A percentile compares a stretch with the other conserved stretches of the same genome.
These are phyloP conservation scores for Saccharomyces jurei DNA, from an alignment of 805 yeast species.

Conservation along the genomic window DNA sequence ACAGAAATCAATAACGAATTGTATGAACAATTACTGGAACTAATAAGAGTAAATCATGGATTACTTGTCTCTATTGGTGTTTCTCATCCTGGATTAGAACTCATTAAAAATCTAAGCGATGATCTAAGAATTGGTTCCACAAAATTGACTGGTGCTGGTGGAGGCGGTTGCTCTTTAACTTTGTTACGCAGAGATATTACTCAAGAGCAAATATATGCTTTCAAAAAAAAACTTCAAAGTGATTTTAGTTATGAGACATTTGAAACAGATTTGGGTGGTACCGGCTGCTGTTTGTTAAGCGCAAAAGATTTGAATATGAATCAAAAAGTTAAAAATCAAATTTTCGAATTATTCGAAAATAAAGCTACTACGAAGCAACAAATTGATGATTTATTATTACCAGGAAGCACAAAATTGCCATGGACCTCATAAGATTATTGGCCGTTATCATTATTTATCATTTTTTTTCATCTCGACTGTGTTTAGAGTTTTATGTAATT, in stretches of 20 bases:
- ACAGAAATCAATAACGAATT: constrained; percentile 34
- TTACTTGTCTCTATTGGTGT: constrained; percentile 79
- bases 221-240: constrained; percentile 27
- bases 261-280: constrained; percentile 79
- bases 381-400: constrained; percentile 12
- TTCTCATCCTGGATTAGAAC: constrained; percentile 85
- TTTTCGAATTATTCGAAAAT: background rate
- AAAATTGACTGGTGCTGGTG: constrained; percentile 96
- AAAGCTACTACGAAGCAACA: constrained; percentile 6
- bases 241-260: constrained; percentile 60
- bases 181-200: constrained; percentile 44
- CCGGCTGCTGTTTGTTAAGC: constrained; percentile 51
- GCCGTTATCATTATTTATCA: background rate
- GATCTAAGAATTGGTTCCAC: constrained; percentile 68
- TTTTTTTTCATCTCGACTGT: background rate
- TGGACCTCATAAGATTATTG: constrained; percentile 9
- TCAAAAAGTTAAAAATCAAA: background rate
- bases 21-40: constrained; percentile 45
- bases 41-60: constrained; percentile 82
- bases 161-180: constrained; percentile 97
- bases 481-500: background rate
- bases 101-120: constrained; percentile 59
- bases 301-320: background rate
- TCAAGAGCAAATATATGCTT: constrained; percentile 29
- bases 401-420: constrained; percentile 9